Percentiles rank a stretch among this genome's conserved stretches.
phyloP scores from a whole-genome alignment of 768 basidiomycete species.

The Albatrellus ellisii region DNA sequence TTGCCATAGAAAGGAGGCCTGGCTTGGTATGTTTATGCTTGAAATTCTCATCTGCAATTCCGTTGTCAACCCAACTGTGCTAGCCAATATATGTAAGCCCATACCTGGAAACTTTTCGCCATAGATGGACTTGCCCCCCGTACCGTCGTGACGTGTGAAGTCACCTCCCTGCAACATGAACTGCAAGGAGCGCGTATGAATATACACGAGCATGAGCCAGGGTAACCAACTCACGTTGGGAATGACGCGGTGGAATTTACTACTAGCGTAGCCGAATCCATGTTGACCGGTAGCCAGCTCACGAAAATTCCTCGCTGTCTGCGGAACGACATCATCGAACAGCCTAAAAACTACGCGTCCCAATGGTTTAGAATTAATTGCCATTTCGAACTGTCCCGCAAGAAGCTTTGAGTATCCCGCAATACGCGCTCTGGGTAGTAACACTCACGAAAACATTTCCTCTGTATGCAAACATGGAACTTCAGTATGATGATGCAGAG shows the following conservation, averaged over 20 bases:
- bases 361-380: conserved; percentile 24
- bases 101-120: conserved; percentile 53
- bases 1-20: conserved; percentile 68
- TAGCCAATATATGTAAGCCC: conserved; percentile 11
- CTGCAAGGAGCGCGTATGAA: conserved; percentile 9
- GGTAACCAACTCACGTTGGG: conserved; percentile 20
- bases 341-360: conserved; percentile 78
- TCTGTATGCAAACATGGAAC: conserved; percentile 6
- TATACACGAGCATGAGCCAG: not conserved
- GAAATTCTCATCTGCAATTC: conserved; percentile 71
- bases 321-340: conserved; percentile 66
- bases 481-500: not conserved
- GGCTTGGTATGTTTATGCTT: conserved; percentile 57
- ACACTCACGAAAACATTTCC: conserved; percentile 28
- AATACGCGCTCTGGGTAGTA: not conserved
- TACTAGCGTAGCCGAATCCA: conserved; percentile 62
- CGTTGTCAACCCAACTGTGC: not conserved
- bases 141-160: conserved; percentile 53
- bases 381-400: conserved; percentile 48
- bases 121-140: conserved; percentile 74
- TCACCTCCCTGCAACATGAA: conserved; percentile 93
- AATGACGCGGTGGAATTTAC: conserved; percentile 75
- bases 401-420: not conserved
- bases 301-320: conserved; percentile 75
- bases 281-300: conserved; percentile 69